A percentile compares a stretch with the other conserved stretches of the same genome.
Evolutionary conservation across 1,139 yeast genomes (phyloP).

Genomic region (Debaryomyces udenii): DNA sequence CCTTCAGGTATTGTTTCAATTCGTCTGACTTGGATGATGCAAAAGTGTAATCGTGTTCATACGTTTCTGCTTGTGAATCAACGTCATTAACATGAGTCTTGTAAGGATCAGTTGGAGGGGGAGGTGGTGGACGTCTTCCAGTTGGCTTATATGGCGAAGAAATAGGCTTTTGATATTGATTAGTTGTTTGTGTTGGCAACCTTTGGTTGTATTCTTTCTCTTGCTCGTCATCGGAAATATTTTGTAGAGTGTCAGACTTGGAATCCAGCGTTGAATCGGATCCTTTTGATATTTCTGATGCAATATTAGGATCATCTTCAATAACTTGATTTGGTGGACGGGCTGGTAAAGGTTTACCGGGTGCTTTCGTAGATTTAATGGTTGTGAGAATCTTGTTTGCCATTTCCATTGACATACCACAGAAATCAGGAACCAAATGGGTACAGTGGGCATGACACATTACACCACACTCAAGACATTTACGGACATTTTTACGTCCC

Average conservation of each 20-base stretch:
- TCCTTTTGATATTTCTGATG: constrained; percentile 7
- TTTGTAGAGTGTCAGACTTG: constrained; percentile 15
- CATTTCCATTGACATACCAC: constrained; percentile 98
- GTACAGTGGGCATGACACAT: constrained; percentile 94
- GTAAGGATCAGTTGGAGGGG: constrained; percentile 12
- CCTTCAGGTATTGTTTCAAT: neutral
- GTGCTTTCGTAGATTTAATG: constrained; percentile 74
- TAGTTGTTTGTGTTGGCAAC: constrained; percentile 41
- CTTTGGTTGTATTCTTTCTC: constrained; percentile 25
- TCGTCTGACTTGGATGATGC: constrained; percentile 25
- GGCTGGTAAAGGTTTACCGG: constrained; percentile 22
- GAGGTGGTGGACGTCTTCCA: constrained; percentile 30
- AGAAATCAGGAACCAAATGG: constrained; percentile 93
- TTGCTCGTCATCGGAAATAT: constrained; percentile 31
- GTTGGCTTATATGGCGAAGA: constrained; percentile 31
- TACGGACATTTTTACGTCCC: constrained; percentile 92
- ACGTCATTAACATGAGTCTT: constrained; percentile 8
- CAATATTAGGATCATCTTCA: constrained; percentile 1
- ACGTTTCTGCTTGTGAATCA: constrained; percentile 9
- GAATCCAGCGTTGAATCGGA: constrained; percentile 14
- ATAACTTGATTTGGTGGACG: constrained; percentile 4
- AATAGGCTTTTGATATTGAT: constrained; percentile 37
- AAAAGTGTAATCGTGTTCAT: constrained; percentile 26
- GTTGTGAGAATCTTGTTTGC: constrained; percentile 88
- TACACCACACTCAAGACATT: constrained; percentile 92